Base-by-base conservation (phyloP, 148 eudicot species). In the Silene uniflora region DNA sequence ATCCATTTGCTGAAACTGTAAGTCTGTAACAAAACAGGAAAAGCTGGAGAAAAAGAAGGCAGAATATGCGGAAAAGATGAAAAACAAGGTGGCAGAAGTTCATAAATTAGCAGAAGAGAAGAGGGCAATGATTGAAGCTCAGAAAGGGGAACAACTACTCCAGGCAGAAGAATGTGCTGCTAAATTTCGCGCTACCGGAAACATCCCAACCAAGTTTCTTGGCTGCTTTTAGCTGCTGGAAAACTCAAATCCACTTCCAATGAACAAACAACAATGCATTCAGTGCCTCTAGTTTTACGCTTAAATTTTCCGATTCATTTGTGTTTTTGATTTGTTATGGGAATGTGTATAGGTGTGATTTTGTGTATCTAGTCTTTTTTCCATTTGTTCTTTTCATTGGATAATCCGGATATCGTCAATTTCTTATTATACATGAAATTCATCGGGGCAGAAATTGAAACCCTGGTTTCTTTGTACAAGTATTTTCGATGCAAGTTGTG, bases 61-160 rank as follows among this genome's bases (percentile, higher is more conserved):
- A 1, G 82, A 83, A 65, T 83, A 83, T 52, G 86, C 83, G 58
- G 93, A 91, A 65, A 85, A 83, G 66, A 85, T 85, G 82, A 84
- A 82, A 25, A 91, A 89, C 84, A 86, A 85, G 78, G 77, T 75
- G 5, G 93, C 87, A 7, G 82, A 71, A 63, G 75, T 91, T 42
- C 93, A 89, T 81, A 84, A 78, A 78, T 69, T 64, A 73, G 90
- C 93, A 27, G 86, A 91, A 80, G 93, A 91, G 58, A 90, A 86
- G 79, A 85, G 84, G 49, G 97, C 91, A 4, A 76, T 73, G 77
- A 73, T 88, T 23, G 85, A 88, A 75, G 91, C 91, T 6, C 77
- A 80, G 63, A 83, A 81, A 27, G 85, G 85, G 25, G 89, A 87
- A 77, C 84, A 85, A 17, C 56, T 87, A 12, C 83, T 88, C 29